phyloP scores from a whole-genome alignment of 306 rosid species.

The Gynostemma pentaphyllum region DNA sequence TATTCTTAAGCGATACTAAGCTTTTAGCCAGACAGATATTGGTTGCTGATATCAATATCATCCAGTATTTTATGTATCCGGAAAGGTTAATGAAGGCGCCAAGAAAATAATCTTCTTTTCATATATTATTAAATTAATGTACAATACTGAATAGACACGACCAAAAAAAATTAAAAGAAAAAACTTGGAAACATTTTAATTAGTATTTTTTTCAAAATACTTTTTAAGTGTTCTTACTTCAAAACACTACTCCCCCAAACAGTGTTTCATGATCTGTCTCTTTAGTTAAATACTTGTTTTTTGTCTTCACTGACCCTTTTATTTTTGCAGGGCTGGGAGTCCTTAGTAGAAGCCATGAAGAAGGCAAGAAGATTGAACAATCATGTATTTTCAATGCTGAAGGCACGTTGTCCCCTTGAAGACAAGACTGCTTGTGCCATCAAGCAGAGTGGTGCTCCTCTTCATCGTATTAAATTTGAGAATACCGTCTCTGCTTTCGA shows the following conservation, averaged over 20 bases:
- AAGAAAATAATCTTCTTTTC: too few species aligned
- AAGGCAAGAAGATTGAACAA: slow-evolving; percentile 94
- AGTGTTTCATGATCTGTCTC: not conserved
- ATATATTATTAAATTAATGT: too few species aligned
- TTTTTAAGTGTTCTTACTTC: not conserved
- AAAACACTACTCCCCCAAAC: too few species aligned
- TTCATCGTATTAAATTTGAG: slow-evolving; percentile 76
- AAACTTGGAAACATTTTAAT: not conserved
- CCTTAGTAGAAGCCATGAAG: slow-evolving; percentile 76
- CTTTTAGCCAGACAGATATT: not conserved
- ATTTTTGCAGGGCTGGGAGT: slow-evolving; percentile 69
- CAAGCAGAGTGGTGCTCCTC: slow-evolving; percentile 95
- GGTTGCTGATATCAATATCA: not conserved
- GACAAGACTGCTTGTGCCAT: slow-evolving; percentile 98
- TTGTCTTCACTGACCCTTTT: not conserved
- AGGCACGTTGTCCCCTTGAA: slow-evolving; percentile 95
- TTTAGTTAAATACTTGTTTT: not conserved
- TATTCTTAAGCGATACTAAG: not conserved
- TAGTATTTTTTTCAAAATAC: not conserved
- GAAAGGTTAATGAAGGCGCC: not conserved
- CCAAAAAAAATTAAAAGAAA: not conserved
- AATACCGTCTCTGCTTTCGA: slow-evolving; percentile 95
- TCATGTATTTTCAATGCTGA: slow-evolving; percentile 94
- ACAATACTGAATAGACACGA: too few species aligned
- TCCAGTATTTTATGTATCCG: not conserved